These are phyloP conservation scores for apple (Malus domestica) DNA, from an alignment of 306 rosid genomes.

Conservation along the genomic window ASM211411v1 NC_041789.1:14870501-14871000, in stretches of 20 bases:
- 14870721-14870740: slow-evolving; percentile 58
- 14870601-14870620: slow-evolving; percentile 81
- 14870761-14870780: slow-evolving; percentile 59
- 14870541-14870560: slow-evolving; percentile 64
- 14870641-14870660: slow-evolving; percentile 78
- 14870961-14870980: slow-evolving; percentile 38
- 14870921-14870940: slow-evolving; percentile 65
- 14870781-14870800: slow-evolving; percentile 54
- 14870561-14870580: slow-evolving; percentile 73
- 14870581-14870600: slow-evolving; percentile 68
- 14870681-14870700: slow-evolving; percentile 81
- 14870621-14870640: slow-evolving; percentile 74
- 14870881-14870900: slow-evolving; percentile 66
- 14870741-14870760: slow-evolving; percentile 81
- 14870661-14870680: slow-evolving; percentile 73
- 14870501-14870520: slow-evolving; percentile 78
- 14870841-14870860: slow-evolving; percentile 45
- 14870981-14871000: slow-evolving; percentile 77
- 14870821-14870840: slow-evolving; percentile 67
- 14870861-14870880: slow-evolving; percentile 72
- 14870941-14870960: slow-evolving; percentile 49
- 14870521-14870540: slow-evolving; percentile 70
- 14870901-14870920: slow-evolving; percentile 84
- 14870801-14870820: slow-evolving; percentile 53
- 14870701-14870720: slow-evolving; percentile 83